Evolutionary conservation across 208 protist genomes (phyloP).

Genomic region (Acanthamoeba sp.): DNA sequence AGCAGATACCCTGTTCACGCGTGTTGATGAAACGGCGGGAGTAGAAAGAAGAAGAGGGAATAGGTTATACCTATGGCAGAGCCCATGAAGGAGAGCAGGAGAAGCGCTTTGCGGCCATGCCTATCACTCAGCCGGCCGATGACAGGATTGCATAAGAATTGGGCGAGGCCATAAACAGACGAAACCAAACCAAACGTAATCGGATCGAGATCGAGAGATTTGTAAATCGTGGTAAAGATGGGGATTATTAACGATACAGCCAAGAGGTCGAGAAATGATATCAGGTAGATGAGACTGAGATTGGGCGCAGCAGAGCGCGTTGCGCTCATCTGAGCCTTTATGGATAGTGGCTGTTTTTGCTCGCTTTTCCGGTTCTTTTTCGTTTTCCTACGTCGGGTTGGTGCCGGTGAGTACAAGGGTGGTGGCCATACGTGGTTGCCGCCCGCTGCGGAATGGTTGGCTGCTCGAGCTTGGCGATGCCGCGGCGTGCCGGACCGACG

Average conservation of each 20-base stretch:
- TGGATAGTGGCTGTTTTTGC: background rate
- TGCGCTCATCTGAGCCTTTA: background rate
- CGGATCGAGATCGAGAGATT: slow-evolving; percentile 9
- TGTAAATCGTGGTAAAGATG: slow-evolving; percentile 46
- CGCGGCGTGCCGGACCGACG: no score
- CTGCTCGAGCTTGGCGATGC: no score
- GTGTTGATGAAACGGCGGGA: background rate
- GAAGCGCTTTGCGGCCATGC: slow-evolving; percentile 16
- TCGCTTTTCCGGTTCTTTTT: background rate
- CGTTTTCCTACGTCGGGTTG: no score
- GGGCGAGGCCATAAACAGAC: slow-evolving; percentile 18
- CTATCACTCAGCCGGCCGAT: slow-evolving; percentile 31
- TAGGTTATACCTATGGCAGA: background rate
- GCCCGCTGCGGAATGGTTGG: no score
- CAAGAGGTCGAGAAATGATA: slow-evolving; percentile 4
- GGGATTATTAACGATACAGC: slow-evolving; percentile 6
- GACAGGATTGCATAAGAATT: slow-evolving; percentile 21
- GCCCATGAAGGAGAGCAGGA: slow-evolving; percentile 12
- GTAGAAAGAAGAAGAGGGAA: background rate
- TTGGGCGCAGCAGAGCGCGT: background rate
- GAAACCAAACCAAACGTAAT: slow-evolving; percentile 11
- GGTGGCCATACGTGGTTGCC: no score
- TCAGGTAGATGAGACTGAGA: background rate
- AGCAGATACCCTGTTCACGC: slow-evolving; percentile 1
- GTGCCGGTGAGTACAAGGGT: no score